Conservation (phyloP, 1,284 basidiomycete genomes). For the Bondarzewia mesenterica region DNA sequence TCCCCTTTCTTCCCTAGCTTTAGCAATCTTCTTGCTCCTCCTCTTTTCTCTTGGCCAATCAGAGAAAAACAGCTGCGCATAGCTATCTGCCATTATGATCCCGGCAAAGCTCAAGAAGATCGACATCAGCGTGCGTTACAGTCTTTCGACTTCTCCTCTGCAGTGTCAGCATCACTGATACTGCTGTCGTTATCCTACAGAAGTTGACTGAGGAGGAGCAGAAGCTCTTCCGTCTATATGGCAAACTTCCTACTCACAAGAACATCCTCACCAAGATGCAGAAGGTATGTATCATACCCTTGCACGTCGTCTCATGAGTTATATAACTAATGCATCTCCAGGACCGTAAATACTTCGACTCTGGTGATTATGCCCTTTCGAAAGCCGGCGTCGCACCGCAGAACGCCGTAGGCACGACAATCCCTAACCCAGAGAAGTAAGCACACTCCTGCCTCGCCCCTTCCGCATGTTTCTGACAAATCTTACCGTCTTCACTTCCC, state of each 20-base stretch:
- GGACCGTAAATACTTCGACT: slow-evolving; percentile 98
- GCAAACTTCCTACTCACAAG: slow-evolving; percentile 90
- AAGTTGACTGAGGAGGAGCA: slow-evolving; percentile 87
- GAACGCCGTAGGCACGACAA: slow-evolving; percentile 85
- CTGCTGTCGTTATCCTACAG: slow-evolving; percentile 31
- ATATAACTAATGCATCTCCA: slow-evolving; percentile 24
- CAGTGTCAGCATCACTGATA: background rate
- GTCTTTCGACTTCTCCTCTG: background rate
- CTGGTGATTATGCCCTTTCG: slow-evolving; percentile 93
- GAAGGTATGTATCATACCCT: slow-evolving; percentile 49
- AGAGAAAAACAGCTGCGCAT: slow-evolving; percentile 10
- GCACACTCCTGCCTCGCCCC: slow-evolving; percentile 22
- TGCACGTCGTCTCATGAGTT: background rate
- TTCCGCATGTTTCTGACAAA: slow-evolving; percentile 9
- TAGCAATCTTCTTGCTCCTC: slow-evolving; percentile 3
- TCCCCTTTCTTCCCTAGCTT: background rate
- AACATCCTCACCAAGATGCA: slow-evolving; percentile 91
- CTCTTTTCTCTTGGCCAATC: slow-evolving; percentile 22
- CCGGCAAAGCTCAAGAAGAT: slow-evolving; percentile 85
- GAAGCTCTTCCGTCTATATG: slow-evolving; percentile 91
- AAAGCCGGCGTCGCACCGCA: slow-evolving; percentile 90
- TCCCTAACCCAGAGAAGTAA: slow-evolving; percentile 92
- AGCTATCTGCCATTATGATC: slow-evolving; percentile 46
- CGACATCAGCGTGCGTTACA: slow-evolving; percentile 71
- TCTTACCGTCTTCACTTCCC: slow-evolving; percentile 6